Evolutionary conservation across 2,329 filamentous ascomycete genomes (phyloP).

Genomic region (Ophiostoma piceae): DNA sequence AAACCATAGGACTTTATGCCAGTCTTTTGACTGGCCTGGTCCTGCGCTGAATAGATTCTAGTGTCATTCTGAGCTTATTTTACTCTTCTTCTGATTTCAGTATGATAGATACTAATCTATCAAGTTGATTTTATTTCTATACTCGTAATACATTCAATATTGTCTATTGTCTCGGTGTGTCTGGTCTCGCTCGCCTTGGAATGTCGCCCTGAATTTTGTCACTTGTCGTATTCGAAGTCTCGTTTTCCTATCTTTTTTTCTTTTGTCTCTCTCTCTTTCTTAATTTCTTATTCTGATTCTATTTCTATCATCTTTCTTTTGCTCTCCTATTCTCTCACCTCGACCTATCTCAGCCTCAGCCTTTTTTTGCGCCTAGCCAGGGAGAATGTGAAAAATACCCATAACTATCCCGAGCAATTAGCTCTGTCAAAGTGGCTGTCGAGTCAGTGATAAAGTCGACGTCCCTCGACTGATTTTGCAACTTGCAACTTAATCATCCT

Average conservation of each 20-base stretch:
- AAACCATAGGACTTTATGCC: no score
- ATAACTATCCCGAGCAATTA: neutral
- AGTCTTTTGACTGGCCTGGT: no score
- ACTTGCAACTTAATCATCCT: neutral
- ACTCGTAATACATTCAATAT: neutral
- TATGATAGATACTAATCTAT: neutral
- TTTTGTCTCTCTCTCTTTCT: neutral
- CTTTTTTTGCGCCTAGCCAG: neutral
- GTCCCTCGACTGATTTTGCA: neutral
- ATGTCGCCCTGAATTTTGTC: neutral
- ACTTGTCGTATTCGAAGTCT: neutral
- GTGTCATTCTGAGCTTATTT: no score
- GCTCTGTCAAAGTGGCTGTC: neutral
- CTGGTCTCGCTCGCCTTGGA: neutral
- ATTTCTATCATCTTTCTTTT: neutral
- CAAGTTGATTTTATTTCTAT: neutral
- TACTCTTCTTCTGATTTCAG: neutral
- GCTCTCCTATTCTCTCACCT: neutral
- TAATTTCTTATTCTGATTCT: neutral
- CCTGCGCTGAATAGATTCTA: no score
- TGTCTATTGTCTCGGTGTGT: neutral
- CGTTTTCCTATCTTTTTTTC: neutral
- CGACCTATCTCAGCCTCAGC: neutral
- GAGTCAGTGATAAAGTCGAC: slow-evolving; percentile 1
- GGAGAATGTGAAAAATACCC: neutral